phyloP scores from a whole-genome alignment of 2,329 filamentous ascomycete genomes.

The Xylogone sp. region DNA sequence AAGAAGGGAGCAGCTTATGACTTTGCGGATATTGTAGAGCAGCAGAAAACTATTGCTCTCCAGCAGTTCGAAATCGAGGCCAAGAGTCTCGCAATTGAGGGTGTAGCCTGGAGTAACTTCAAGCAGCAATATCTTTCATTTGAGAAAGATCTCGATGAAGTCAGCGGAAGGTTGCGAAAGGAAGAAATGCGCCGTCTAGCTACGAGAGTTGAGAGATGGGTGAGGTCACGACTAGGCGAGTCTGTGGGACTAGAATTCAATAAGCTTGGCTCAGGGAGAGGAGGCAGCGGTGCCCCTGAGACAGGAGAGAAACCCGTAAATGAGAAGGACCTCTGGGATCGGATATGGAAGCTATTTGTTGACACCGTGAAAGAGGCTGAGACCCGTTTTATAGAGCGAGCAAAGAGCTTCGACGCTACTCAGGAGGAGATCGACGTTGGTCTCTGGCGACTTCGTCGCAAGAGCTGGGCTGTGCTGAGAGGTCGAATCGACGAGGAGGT shows the following conservation, averaged over 20 bases:
- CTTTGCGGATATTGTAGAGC: conserved; percentile 87
- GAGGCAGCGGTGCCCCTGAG: conserved; percentile 76
- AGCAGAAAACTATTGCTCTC: conserved; percentile 74
- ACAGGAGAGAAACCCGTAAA: conserved; percentile 65
- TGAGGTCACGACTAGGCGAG: conserved; percentile 81
- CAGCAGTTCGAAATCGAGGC: conserved; percentile 74
- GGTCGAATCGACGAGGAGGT: conserved; percentile 93
- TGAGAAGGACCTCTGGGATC: conserved; percentile 92
- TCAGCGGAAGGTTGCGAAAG: conserved; percentile 78
- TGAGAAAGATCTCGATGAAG: conserved; percentile 86
- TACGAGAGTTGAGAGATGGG: conserved; percentile 89
- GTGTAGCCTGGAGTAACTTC: conserved; percentile 85
- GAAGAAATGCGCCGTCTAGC: conserved; percentile 95
- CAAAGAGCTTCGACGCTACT: conserved; percentile 90
- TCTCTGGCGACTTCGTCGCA: conserved; percentile 85
- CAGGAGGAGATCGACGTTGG: conserved; percentile 88
- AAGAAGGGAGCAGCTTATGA: conserved; percentile 90
- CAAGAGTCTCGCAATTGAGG: conserved; percentile 69
- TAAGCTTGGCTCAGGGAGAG: conserved; percentile 84
- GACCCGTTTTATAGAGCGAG: conserved; percentile 77
- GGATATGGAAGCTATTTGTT: conserved; percentile 85
- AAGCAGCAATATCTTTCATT: conserved; percentile 75
- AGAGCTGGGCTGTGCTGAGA: conserved; percentile 88
- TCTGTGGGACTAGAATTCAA: conserved; percentile 93
- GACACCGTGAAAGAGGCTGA: conserved; percentile 83